Base-by-base conservation (phyloP, 176 grass and related monocot species). In the Musa troglodytarum region DNA sequence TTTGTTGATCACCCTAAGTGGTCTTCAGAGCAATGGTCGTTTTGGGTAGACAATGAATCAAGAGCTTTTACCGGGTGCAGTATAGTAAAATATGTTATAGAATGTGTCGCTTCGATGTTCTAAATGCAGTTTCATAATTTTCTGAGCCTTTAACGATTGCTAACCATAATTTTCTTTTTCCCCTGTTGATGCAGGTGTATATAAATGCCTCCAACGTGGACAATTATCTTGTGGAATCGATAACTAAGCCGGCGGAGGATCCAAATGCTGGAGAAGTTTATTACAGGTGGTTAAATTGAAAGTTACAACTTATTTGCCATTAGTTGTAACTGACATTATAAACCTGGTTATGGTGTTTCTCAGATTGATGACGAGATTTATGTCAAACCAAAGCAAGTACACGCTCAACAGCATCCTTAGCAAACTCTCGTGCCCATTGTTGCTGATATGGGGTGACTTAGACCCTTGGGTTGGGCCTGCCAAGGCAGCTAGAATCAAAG, bases 191-290 rank as follows among this genome's bases (percentile, higher is more conserved):
- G 54, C 85, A 96, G 93, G 90, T 98, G 52, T 98, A 93, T 82
- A 83, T 86, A 3, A 78, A 98, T 11, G 19, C 94, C 0, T 77
- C 72, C 14, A 98, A 98, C 63, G 94, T 98, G 13, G 94, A 98
- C 20, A 86, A 86, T 2, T 98, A 93, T 84, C 90, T 98, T 2
- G 74, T 98, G 13, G 71, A 81, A 49, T 98, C 94, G 12, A 98
- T 98, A 81, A 98, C 82, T 49, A 86, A 82, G 54, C 94, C 94
- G 54, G 34, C 94, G 53, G 75, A 71, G 4, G 94, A 98, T 79
- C 88, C 94, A 53, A 98, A 93, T 82, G 84, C 94, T 26, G 86
- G 94, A 68, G 94, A 93, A 85, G 94, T 93, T 63, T 98, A 98
- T 84, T 89, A 87, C 78, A 82, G 88, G 84, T 84, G 68, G n/a